Evolutionary conservation across 2,329 filamentous ascomycete species (phyloP), one percentile per base, ranked within the genome.

Genomic region (Pseudopyrenochaeta lycopersici): DNA sequence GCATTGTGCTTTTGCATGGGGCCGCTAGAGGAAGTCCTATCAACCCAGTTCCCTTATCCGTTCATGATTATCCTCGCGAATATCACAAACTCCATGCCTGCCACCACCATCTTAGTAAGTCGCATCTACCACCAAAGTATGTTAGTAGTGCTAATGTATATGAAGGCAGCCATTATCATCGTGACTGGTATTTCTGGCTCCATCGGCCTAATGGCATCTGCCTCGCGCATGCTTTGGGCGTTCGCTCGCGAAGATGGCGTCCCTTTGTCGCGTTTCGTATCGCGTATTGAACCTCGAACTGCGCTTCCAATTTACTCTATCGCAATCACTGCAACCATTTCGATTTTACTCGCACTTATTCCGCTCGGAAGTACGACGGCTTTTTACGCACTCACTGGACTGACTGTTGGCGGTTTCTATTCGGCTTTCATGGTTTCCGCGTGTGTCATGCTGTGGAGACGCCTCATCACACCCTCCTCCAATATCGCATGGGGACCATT

Each of bases 21-120:
- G 1, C 60, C 68, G 17, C 58, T 71, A 9, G 55, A 73, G 30
- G 31, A 62, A 4, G 50, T 50, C 6, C 32, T 54, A 7, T 44
- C 14, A 4, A 43, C 36, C 7, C 20, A 33, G 15, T 62, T 60
- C 7, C 57, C 58, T 2, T 63, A 47, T 27, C 81, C 82, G 0
- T 81, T 83, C 57, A 80, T 85, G 49, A 74, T 82, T 43, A 76
- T 81, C 41, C 81, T 84, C 47, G 36, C 36, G 7, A 40, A 40
- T 7, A 40, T 21, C 36, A 36, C 33, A 7, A 9, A 17, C n/a
- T 36, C 33, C 17, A 17, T 36, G 33, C n/a, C 33, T 7, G 33
- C 33, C n/a, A 36, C 33, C 3, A 36, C 33, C 4, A 36, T 17
- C 33, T 3, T 36, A 17, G 33, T 36, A 17, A 36, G 33, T 36